Percentiles rank a stretch among this genome's conserved stretches.
phyloP scores from a whole-genome alignment of 495 filamentous ascomycete species.

The Parathielavia hyrcaniae region DNA sequence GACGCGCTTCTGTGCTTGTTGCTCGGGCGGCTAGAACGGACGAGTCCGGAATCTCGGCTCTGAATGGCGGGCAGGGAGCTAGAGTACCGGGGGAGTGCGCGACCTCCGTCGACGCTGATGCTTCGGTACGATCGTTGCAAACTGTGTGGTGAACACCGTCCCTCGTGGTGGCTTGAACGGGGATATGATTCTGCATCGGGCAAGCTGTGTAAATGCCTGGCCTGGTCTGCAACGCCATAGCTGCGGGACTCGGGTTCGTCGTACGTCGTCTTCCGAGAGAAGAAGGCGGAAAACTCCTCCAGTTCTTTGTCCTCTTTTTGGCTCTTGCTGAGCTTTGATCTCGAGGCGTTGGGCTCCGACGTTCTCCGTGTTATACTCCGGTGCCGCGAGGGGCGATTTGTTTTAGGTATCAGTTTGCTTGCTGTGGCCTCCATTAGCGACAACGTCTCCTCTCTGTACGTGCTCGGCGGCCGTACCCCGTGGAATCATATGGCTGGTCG shows the following conservation, averaged over 20 bases:
- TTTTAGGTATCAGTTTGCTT: neutral
- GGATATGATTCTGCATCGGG: neutral
- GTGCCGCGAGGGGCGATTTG: neutral
- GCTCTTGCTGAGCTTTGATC: conserved; percentile 24
- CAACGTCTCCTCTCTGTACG: neutral
- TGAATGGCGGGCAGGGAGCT: neutral
- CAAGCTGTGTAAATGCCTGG: neutral
- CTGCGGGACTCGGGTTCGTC: neutral
- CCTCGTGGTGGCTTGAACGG: neutral
- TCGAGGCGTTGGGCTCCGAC: conserved; percentile 3
- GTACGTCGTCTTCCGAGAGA: conserved; percentile 22
- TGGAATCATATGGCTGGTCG: neutral
- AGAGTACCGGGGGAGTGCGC: neutral
- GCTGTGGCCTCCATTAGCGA: neutral
- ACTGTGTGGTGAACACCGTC: neutral
- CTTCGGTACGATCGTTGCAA: neutral
- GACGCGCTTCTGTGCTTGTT: conserved; percentile 26
- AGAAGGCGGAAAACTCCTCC: conserved; percentile 41
- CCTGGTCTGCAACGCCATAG: neutral
- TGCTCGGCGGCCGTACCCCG: neutral
- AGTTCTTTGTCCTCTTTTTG: conserved; percentile 32
- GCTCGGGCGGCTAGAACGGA: neutral
- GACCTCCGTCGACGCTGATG: neutral
- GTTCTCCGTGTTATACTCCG: neutral
- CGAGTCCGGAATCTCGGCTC: neutral